Base-by-base conservation (phyloP, 495 filamentous ascomycete species). In the Pseudoneurospora amorphoporcata region DNA sequence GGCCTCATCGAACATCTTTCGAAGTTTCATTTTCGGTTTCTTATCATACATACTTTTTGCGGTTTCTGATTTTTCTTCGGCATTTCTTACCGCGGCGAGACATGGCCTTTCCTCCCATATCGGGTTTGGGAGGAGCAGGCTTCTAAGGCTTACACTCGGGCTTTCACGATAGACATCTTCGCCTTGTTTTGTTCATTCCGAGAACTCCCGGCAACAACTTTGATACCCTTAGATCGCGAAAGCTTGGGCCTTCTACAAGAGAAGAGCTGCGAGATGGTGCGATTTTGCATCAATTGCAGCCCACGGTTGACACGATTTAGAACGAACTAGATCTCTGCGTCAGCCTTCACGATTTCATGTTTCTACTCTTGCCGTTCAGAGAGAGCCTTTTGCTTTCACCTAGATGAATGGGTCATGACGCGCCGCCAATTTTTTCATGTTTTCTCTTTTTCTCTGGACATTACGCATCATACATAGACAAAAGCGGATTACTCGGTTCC, bases 401-500 rank as follows among this genome's bases (percentile, higher is more conserved):
- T 80, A 82, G 82, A 82, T 76, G 73, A 75, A 75, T 72, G 79
- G 79, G 76, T 78, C 78, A 81, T 78, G 77, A 71, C 72, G 76
- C 75, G 80, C 81, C 81, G 79, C 79, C 73, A 71, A 72, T 70
- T 72, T 58, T 74, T 71, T 74, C 58, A 75, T 76, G 78, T 74
- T 75, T 77, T 81, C 77, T 76, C 77, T 73, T 80, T 71, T 77
- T 78, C 74, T 45, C 73, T 82, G 73, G 76, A 78, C 78, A 76
- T 79, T 78, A 76, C 74, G 73, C 74, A 75, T 82, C 77, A 81
- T 32, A 61, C 82, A 85, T 88, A 88, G 87, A 88, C 83, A 88
- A 88, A 88, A 87, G 84, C 84, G 84, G 86, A 85, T 86, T 84
- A 84, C 84, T 86, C 83, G 77, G 80, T 80, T 83, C 82, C 76